Base-by-base conservation (phyloP, 1,284 basidiomycete genomes). In the Cryptococcus amylolentus region DNA sequence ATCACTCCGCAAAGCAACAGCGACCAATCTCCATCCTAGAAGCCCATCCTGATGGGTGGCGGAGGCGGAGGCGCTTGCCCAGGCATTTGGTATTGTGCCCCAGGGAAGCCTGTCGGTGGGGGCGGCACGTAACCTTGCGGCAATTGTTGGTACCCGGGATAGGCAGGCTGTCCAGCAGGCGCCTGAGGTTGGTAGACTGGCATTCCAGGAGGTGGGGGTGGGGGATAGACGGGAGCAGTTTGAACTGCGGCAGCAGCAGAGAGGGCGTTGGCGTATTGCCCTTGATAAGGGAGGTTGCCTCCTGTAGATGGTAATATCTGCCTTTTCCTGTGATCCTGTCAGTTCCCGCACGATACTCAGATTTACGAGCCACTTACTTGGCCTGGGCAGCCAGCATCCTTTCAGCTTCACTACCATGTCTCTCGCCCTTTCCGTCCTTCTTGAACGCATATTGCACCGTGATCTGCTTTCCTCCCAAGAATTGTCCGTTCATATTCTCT, bases 371-470 rank as follows among this genome's bases (percentile, higher is more conserved):
- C 28, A 62, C 68, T 53, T 54, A 71, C 67, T 92, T 85, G 41
- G 96, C 95, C 77, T 98, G 93, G 2, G 91, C 87, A 2, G 95
- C 93, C 63, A 98, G 84, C 46, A 98, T 83, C 58, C 95, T 87
- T 78, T 98, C 95, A 2, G 96, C 94, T 20, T 89, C 82, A 4
- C 94, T 96, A 39, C 95, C 96, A 70, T 98, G 96, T 16, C 94
- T 84, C 77, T 98, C 95, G 59, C 94, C 93, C 76, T 98, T 97
- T 54, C 91, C 91, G 69, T 98, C 96, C 80, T 98, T 98, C 78
- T 98, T 98, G 83, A 97, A 95, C 4, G 95, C 95, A 73, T 96
- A 98, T 75, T 95, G 91, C 14, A 97, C 93, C 16, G 87, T 87
- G 72, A 98, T 90, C 57, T 93, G 88, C 77, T 96, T 96, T 81